Percentiles rank a stretch among this genome's conserved stretches.
Evolutionary conservation across 2,329 filamentous ascomycete species (phyloP).

Genomic region (Colletotrichum agaves): DNA sequence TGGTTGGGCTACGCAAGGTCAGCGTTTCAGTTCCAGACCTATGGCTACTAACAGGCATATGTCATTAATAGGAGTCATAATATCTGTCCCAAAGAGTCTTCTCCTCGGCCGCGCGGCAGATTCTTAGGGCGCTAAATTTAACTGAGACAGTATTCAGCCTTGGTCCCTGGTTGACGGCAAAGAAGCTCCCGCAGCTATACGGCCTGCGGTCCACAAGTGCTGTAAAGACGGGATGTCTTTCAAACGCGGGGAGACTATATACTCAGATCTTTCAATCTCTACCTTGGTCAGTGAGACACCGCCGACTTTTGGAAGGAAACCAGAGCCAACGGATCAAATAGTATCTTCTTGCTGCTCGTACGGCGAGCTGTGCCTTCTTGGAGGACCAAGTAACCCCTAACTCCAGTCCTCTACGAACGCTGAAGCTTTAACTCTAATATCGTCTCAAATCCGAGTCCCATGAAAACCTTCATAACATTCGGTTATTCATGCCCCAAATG

Average conservation of each 20-base stretch:
- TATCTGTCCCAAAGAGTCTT: too few relatives aligned
- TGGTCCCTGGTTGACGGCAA: too few relatives aligned
- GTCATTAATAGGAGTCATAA: not conserved
- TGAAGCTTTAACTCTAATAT: conserved; percentile 12
- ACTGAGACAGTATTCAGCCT: conserved; percentile 1
- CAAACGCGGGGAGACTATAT: too few relatives aligned
- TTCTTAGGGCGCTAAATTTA: not conserved
- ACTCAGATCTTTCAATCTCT: too few relatives aligned
- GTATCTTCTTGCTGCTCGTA: too few relatives aligned
- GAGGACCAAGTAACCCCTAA: too few relatives aligned
- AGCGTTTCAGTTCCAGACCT: conserved; percentile 13
- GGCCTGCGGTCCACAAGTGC: not conserved
- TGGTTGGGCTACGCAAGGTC: not conserved
- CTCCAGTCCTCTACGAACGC: not conserved
- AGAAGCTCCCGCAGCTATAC: conserved; percentile 11
- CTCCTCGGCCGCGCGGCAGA: too few relatives aligned
- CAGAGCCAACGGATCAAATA: too few relatives aligned
- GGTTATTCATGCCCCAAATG: not conserved
- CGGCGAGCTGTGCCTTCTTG: not conserved
- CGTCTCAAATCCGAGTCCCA: not conserved
- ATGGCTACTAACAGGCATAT: not conserved
- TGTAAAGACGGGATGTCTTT: not conserved
- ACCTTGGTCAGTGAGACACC: too few relatives aligned
- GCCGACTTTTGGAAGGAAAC: too few relatives aligned
- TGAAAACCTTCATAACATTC: not conserved